Base-by-base conservation (phyloP, 768 basidiomycete species). In the Mycena rebaudengoi region DNA sequence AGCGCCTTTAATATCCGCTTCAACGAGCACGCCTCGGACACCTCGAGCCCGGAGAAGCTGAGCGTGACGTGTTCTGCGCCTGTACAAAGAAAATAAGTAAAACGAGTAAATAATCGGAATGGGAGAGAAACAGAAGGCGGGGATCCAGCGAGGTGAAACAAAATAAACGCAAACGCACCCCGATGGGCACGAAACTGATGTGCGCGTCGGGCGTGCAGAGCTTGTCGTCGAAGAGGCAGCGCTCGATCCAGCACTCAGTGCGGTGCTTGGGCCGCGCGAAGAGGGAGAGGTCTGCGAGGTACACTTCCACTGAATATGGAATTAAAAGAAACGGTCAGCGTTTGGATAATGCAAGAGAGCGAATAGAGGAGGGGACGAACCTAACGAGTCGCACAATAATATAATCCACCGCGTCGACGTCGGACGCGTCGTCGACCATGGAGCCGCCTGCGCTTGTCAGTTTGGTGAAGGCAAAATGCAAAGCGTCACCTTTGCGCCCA, bases 241-340 rank as follows among this genome's bases (percentile, higher is more conserved):
- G 86, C 74, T 98, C 96, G 1, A 98, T 80, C 96, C 96, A 98
- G 72, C 94, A 96, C 74, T 98, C 96, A 0, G 96, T 97, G 43
- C 95, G 86, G 70, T 88, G 93, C 67, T 87, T 89, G 3, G 67
- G 56, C 45, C 85, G 82, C 65, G 81, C 69, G 1, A 33, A 12
- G 7, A 78, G 75, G 54, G 88, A 86, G 6, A 74, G 71, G 71
- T 92, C 91, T 32, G 84, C 82, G 3, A 75, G 77, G 65, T 64
- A 86, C 87, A 67, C 89, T 91, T 26, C 91, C 92, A 69, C 92
- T 94, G n/a, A n/a, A n/a, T n/a, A n/a, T n/a, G 60, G 8, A 46
- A 33, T 44, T 49, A n/a, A 32, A 41, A 7, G 33, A 70, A 49
- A 3, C n/a, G n/a, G n/a, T n/a, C n/a, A n/a, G n/a, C n/a, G n/a